Evolutionary conservation across 2,329 filamentous ascomycete genomes (phyloP), one percentile per base, ranked within the genome.

Genomic region (Bipolaris cookei): DNA sequence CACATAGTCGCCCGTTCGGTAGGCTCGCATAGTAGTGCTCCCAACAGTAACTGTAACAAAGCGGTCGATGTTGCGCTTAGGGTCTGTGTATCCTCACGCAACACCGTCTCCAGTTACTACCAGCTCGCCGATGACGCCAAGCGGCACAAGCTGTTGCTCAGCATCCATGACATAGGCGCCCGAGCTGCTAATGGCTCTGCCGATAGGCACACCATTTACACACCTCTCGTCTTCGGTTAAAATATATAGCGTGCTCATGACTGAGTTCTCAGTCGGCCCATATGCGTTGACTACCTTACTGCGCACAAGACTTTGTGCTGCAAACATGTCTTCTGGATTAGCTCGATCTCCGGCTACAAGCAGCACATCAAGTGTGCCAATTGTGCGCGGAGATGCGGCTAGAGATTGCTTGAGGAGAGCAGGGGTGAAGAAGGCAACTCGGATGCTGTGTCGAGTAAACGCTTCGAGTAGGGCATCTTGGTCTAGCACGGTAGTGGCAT

Each of bases 201-300:
- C 74, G 4, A 87, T 76, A 11, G 62, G 58, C 56, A 64, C 57
- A 46, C 65, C 45, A 54, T 68, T 54, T 11, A 49, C 28, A 38
- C 50, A 54, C 3, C 38, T 34, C 25, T 42, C 51, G 1, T 54
- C 13, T 0, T 16, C 23, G 4, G 34, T 8, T 1, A 54, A 3
- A 3, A 41, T 14, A 63, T 85, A 88, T 0, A 86, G 84, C 3
- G 80, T 77, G 37, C 35, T 41, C 13, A 42, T 58, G 16, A 18
- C 59, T 10, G 61, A 42, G 35, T 51, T 58, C 39, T 69, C 66
- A 16, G 63, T 53, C 1, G 67, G 65, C 3, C 67, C 67, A 21
- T 68, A 69, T 16, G 20, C 56, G 32, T 64, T 63, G 18, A 53
- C 34, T 3, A 65, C 37, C 8, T 61, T 45, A 13, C 49, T 42